Percentiles rank a stretch among this genome's conserved stretches.
Conservation (phyloP, 106 monocot species). For the Dendrobium officinale region DNA sequence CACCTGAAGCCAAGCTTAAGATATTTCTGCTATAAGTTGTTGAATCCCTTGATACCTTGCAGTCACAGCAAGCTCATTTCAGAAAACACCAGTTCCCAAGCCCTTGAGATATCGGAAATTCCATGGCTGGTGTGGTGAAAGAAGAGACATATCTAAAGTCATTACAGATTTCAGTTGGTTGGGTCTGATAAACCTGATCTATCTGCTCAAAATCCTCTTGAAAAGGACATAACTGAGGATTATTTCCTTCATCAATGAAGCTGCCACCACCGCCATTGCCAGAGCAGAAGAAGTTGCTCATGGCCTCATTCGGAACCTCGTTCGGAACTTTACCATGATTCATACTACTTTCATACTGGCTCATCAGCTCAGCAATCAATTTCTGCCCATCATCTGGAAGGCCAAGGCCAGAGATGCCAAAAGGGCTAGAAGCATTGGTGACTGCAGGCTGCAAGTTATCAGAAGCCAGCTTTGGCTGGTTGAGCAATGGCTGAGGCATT, state of each 20-base stretch:
- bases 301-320: background rate
- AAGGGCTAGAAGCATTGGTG: constrained; percentile 4
- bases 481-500: background rate
- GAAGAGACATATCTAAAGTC: constrained; percentile 28
- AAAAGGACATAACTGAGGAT: constrained; percentile 21
- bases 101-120: constrained; percentile 9
- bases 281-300: background rate
- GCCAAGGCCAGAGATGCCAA: constrained; percentile 12
- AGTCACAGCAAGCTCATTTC: background rate
- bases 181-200: background rate
- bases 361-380: constrained; percentile 35
- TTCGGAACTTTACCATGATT: background rate
- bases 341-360: constrained; percentile 23
- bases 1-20: background rate
- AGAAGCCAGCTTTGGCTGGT: background rate
- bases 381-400: constrained; percentile 39
- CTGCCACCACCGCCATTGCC: background rate
- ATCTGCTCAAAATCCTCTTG: background rate
- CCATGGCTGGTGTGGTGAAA: constrained; percentile 11
- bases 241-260: constrained; percentile 26
- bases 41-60: no score
- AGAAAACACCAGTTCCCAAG: constrained; percentile 27
- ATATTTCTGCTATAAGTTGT: no score
- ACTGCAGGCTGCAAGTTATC: background rate
- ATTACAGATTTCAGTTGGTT: constrained; percentile 4